phyloP scores from a whole-genome alignment of 2,329 filamentous ascomycete species.

The Fusarium kyushuense region DNA sequence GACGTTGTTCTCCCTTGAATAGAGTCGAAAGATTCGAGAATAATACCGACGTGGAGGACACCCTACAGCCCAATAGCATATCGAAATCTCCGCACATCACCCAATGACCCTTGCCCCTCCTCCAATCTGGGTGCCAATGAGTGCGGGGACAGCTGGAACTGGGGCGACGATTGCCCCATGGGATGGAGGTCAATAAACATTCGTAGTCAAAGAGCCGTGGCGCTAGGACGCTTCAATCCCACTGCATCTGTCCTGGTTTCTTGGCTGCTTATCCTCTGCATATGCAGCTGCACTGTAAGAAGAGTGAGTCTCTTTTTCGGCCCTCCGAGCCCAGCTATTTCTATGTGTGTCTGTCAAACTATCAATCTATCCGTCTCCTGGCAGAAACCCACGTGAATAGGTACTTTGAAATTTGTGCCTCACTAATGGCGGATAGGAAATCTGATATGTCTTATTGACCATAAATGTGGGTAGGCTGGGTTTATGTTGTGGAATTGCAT shows the following conservation, averaged over 20 bases:
- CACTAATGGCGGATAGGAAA: slow-evolving; percentile 23
- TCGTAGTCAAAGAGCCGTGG: slow-evolving; percentile 30
- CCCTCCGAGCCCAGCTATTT: slow-evolving; percentile 18
- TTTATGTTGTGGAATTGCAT: slow-evolving; percentile 9
- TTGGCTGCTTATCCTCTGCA: slow-evolving; percentile 31
- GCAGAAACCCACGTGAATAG: slow-evolving; percentile 40
- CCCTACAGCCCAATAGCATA: slow-evolving; percentile 37
- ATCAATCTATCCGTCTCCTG: slow-evolving; percentile 31
- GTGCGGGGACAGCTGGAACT: slow-evolving; percentile 42
- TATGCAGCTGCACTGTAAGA: slow-evolving; percentile 17
- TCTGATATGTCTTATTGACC: slow-evolving; percentile 5
- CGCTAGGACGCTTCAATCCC: slow-evolving; percentile 43
- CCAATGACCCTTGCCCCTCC: slow-evolving; percentile 4
- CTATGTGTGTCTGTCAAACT: slow-evolving; percentile 1
- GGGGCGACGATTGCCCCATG: slow-evolving; percentile 30
- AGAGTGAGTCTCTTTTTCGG: slow-evolving; percentile 27
- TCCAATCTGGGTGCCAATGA: slow-evolving; percentile 32
- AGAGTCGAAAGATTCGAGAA: slow-evolving; percentile 34
- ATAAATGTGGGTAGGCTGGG: background rate
- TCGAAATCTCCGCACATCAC: slow-evolving; percentile 2
- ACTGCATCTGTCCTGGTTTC: slow-evolving; percentile 20
- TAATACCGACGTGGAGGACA: slow-evolving; percentile 10
- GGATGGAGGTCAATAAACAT: slow-evolving; percentile 8
- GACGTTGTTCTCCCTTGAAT: slow-evolving; percentile 11
- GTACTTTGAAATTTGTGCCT: slow-evolving; percentile 32